A percentile compares a stretch with the other conserved stretches of the same genome.
phyloP scores from a whole-genome alignment of 2,329 filamentous ascomycete species.

The Shiraia bambusicola region DNA sequence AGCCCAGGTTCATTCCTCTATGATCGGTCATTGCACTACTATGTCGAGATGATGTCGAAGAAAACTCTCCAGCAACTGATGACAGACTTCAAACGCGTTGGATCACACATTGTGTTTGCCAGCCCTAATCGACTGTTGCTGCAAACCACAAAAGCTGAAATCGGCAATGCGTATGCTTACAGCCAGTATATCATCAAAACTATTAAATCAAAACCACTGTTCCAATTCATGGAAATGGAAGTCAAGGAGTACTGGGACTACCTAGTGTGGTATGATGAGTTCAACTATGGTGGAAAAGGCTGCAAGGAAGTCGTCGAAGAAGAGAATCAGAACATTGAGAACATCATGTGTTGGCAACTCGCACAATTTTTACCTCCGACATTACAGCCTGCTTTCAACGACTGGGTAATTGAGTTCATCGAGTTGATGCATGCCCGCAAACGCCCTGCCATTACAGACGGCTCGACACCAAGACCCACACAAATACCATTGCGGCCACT shows the following conservation, averaged over 20 bases:
- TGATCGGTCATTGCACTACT: slow-evolving; percentile 90
- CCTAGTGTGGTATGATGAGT: slow-evolving; percentile 97
- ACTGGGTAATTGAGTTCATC: slow-evolving; percentile 94
- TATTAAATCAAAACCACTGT: slow-evolving; percentile 91
- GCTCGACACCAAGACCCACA: slow-evolving; percentile 55
- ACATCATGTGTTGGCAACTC: slow-evolving; percentile 98
- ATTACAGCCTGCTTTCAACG: slow-evolving; percentile 81
- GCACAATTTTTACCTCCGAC: slow-evolving; percentile 80
- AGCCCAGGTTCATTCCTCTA: slow-evolving; percentile 92
- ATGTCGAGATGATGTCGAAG: slow-evolving; percentile 97
- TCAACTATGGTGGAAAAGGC: slow-evolving; percentile 96
- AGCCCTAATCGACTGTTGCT: slow-evolving; percentile 85
- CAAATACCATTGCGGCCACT: slow-evolving; percentile 61
- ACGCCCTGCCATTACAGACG: slow-evolving; percentile 55
- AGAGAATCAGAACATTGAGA: slow-evolving; percentile 80
- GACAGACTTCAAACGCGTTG: slow-evolving; percentile 92
- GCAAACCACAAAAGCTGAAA: slow-evolving; percentile 94
- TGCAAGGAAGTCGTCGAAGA: slow-evolving; percentile 75
- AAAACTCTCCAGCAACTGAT: slow-evolving; percentile 97
- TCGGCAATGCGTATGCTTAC: slow-evolving; percentile 95
- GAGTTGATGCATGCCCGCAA: slow-evolving; percentile 90
- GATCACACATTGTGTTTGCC: slow-evolving; percentile 94
- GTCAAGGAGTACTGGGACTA: slow-evolving; percentile 99
- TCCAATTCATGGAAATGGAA: slow-evolving; percentile 95
- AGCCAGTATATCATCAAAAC: slow-evolving; percentile 97